These are phyloP conservation scores for Peronospora destructor DNA, from an alignment of 352 stramenopile genomes.

Conservation along the genomic window DNA sequence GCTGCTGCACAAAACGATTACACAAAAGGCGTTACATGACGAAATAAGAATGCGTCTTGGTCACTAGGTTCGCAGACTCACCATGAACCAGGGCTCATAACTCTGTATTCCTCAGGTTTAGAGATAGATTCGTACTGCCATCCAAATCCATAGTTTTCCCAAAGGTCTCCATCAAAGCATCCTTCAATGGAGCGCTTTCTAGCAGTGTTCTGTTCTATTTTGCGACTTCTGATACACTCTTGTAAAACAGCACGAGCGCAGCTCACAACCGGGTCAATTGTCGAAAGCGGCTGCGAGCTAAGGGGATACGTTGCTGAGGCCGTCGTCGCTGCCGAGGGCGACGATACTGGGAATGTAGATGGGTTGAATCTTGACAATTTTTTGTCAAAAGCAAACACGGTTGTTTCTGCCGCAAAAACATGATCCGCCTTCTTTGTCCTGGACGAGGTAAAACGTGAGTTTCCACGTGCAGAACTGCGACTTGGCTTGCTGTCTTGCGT, in stretches of 20 bases:
- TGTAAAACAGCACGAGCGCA: slow-evolving; percentile 61
- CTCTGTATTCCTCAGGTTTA: slow-evolving; percentile 38
- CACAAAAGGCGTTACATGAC: not conserved
- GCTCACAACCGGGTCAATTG: slow-evolving; percentile 45
- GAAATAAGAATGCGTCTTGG: not conserved
- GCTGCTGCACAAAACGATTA: slow-evolving; percentile 27
- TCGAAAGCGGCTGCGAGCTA: slow-evolving; percentile 33
- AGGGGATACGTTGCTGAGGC: slow-evolving; percentile 39
- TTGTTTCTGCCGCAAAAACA: slow-evolving; percentile 2
- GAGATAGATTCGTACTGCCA: slow-evolving; percentile 30
- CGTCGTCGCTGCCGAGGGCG: slow-evolving; percentile 36
- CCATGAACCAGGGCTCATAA: slow-evolving; percentile 47
- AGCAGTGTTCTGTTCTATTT: slow-evolving; percentile 47
- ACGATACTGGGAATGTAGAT: slow-evolving; percentile 11
- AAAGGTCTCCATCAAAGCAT: slow-evolving; percentile 29
- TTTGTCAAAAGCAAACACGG: slow-evolving; percentile 16
- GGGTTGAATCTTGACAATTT: slow-evolving; percentile 17
- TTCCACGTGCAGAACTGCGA: slow-evolving; percentile 4
- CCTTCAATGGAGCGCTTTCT: slow-evolving; percentile 66
- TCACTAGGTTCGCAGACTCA: slow-evolving; percentile 16
- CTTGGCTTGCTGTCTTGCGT: slow-evolving; percentile 12
- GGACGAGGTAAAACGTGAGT: slow-evolving; percentile 6
- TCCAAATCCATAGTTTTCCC: slow-evolving; percentile 28
- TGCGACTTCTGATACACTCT: slow-evolving; percentile 59
- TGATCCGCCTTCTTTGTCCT: slow-evolving; percentile 9